Conservation (phyloP, 1,139 yeast genomes). For the Nakaseomyces nivariensis region DNA sequence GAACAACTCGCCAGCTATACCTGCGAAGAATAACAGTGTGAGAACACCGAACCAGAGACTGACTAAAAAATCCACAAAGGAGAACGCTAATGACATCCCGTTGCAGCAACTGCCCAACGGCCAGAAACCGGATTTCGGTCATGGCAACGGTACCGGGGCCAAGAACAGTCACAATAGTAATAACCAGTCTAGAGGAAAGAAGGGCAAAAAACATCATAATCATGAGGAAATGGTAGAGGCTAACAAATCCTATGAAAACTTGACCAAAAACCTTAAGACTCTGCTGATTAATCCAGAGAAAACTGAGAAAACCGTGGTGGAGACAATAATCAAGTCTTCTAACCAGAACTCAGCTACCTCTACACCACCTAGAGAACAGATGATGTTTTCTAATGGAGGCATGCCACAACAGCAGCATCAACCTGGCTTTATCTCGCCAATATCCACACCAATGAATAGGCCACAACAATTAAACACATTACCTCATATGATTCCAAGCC, state of each 20-base stretch:
- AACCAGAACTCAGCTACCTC: not conserved
- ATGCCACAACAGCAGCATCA: not conserved
- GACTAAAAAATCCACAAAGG: conserved; percentile 8
- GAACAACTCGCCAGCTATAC: conserved; percentile 16
- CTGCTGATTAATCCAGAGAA: conserved; percentile 10
- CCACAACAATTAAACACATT: conserved; percentile 9
- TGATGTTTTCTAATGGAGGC: not conserved
- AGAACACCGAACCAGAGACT: conserved; percentile 8
- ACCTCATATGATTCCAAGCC: not conserved
- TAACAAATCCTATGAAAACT: conserved; percentile 8
- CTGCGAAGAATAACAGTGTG: conserved; percentile 10
- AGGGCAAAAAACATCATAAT: not conserved
- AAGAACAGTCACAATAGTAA: not conserved
- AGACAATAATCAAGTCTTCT: not conserved
- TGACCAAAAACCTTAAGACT: conserved; percentile 17
- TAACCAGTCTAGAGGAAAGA: conserved; percentile 2
- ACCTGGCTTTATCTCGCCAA: conserved; percentile 5
- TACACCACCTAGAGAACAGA: not conserved
- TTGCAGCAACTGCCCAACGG: conserved; percentile 26
- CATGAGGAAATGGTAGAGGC: conserved; percentile 1
- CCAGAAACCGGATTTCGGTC: conserved; percentile 25
- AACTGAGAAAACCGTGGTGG: conserved; percentile 2
- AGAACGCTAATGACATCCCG: conserved; percentile 9
- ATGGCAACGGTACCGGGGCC: conserved; percentile 5
- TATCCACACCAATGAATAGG: conserved; percentile 11